Conservation (phyloP, 163 green algal species). For the Scenedesmus sp. region DNA sequence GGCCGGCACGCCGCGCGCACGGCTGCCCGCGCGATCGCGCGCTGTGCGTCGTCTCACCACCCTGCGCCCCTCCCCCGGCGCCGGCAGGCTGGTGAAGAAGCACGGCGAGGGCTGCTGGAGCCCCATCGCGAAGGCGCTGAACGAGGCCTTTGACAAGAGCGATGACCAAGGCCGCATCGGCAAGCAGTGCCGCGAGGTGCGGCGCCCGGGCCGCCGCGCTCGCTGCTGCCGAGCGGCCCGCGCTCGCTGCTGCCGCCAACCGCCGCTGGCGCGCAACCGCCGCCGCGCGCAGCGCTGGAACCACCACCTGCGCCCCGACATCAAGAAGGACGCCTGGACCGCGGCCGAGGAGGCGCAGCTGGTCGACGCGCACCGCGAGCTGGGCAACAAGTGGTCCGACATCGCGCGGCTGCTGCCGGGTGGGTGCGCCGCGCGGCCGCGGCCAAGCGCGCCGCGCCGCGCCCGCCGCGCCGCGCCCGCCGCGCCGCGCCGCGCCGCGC, state of each 20-base stretch:
- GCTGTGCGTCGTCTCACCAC: neutral
- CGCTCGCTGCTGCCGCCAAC: too few species aligned
- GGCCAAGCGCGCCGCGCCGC: neutral
- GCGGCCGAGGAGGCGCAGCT: conserved; percentile 77
- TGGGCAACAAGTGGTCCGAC: conserved; percentile 85
- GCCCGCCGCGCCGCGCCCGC: too few species aligned
- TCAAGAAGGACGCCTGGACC: conserved; percentile 82
- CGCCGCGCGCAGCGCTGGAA: conserved; percentile 84
- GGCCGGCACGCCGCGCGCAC: neutral
- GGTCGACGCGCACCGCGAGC: conserved; percentile 66
- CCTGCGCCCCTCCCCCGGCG: neutral
- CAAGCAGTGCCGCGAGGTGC: conserved; percentile 77
- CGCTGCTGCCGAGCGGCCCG: too few species aligned
- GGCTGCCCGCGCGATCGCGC: neutral
- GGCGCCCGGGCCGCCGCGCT: too few species aligned
- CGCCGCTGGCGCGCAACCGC: too few species aligned
- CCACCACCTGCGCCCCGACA: conserved; percentile 89
- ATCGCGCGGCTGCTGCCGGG: conserved; percentile 64
- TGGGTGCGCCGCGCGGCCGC: conserved; percentile 25
- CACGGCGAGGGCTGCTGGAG: conserved; percentile 84
- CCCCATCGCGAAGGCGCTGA: conserved; percentile 70
- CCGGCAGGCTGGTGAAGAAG: conserved; percentile 73
- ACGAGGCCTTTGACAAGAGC: conserved; percentile 48
- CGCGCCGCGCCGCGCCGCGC: too few species aligned
- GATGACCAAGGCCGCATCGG: conserved; percentile 70